Percentiles rank a stretch among this genome's conserved stretches.
phyloP scores from a whole-genome alignment of 192 early-diverging fungal species.

The Anaeromyces robustus region DNA sequence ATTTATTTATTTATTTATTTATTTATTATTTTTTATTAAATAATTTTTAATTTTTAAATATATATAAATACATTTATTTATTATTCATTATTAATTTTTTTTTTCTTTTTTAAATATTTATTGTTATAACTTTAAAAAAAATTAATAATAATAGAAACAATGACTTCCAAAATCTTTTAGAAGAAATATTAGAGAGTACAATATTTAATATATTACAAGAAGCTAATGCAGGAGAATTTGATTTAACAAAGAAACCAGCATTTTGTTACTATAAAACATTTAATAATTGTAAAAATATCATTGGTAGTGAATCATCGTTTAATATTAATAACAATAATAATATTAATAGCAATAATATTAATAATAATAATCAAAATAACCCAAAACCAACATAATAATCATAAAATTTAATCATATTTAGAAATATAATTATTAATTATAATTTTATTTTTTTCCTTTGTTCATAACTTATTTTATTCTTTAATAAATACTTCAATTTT shows the following conservation, averaged over 20 bases:
- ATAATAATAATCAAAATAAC: no score
- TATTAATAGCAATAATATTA: background rate
- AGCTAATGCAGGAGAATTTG: slow-evolving; percentile 25
- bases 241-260: slow-evolving; percentile 11
- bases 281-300: background rate
- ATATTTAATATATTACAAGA: slow-evolving; percentile 37
- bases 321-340: background rate
- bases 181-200: slow-evolving; percentile 27
- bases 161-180: slow-evolving; percentile 28
- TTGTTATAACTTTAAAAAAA: background rate
- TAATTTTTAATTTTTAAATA: no score
- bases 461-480: no score
- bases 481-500: no score
- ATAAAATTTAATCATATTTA: no score
- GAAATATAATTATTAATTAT: no score
- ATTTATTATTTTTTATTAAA: no score
- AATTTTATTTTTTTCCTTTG: no score
- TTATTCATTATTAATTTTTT: no score
- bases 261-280: background rate
- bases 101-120: background rate
- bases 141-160: background rate
- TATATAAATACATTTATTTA: no score
- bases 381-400: no score
- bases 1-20: no score
- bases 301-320: background rate